Percentiles rank a stretch among this genome's conserved stretches.
Conservation (phyloP, 306 rosid species). For the Acmispon strigosus region DNA sequence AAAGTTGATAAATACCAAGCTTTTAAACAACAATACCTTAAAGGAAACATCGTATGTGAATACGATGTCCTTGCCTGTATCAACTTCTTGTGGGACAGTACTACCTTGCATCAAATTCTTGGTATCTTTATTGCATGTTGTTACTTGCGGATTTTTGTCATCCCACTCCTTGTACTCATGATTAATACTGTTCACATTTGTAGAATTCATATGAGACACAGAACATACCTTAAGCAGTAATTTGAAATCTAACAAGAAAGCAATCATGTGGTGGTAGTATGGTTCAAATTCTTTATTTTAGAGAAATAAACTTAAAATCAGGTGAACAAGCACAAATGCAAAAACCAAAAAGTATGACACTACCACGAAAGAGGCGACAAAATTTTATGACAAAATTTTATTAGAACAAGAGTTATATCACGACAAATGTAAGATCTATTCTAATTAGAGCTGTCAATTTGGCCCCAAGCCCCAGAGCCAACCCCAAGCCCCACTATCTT, state of each 20-base stretch:
- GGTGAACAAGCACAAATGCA: neutral
- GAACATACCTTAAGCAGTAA: neutral
- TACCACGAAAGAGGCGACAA: neutral
- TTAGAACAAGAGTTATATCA: conserved; percentile 1
- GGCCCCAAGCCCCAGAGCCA: no score
- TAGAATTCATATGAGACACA: conserved; percentile 12
- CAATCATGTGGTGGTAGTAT: no score
- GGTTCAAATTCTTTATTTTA: neutral
- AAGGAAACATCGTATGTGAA: conserved; percentile 97
- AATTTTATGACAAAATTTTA: neutral
- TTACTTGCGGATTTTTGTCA: conserved; percentile 70
- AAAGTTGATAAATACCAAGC: neutral
- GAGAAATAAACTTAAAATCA: neutral
- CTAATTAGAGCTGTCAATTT: no score
- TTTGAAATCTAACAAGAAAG: conserved; percentile 3
- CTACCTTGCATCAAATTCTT: conserved; percentile 79
- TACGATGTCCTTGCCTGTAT: conserved; percentile 59
- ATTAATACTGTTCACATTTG: conserved; percentile 53
- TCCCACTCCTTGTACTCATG: conserved; percentile 89
- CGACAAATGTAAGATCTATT: neutral
- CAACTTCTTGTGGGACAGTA: conserved; percentile 92
- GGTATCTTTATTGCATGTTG: conserved; percentile 91
- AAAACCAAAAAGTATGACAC: neutral
- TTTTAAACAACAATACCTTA: conserved; percentile 47
- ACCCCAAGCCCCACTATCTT: no score